Evolutionary conservation across 2,329 filamentous ascomycete genomes (phyloP), one percentile per base, ranked within the genome.

Genomic region (Claviceps paspali): DNA sequence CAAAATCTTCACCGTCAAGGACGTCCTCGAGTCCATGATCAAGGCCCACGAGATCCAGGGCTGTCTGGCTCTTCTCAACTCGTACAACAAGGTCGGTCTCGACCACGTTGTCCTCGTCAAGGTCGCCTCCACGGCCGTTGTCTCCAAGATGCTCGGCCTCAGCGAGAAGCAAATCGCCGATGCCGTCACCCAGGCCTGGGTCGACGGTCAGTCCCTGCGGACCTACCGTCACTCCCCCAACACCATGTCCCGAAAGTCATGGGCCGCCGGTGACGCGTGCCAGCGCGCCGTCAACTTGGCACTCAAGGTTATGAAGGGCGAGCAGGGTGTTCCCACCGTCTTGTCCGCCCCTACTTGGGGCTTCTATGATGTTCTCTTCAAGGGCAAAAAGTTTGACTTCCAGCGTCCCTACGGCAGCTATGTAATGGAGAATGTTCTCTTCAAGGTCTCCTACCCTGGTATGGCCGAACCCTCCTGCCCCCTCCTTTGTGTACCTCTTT

Each of bases 391-490:
- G 63, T 98, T 98, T 59, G 69, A 86, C 61, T 98, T 95, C 73
- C 88, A 96, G 70, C 79, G 91, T 45, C 77, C 80, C 41, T 98
- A 98, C 56, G 88, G 87, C 56, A 93, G 82, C 70, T 98, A 98
- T 62, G 91, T 98, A 48, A 98, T 98, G 91, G 91, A 98, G 76
- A 98, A 96, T 55, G 86, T 98, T 43, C 78, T 98, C 46, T 98
- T 98, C 80, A 98, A 98, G 76, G 91, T 98, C 43, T 98, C 91
- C 32, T 96, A 95, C 61, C 88, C 88, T 55, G 82, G 82, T 85
- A 68, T 58, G 72, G 58, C n/a, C n/a, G n/a, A n/a, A n/a, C n/a
- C n/a, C 11, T 11, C 14, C 12, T 2, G 17, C 34, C 30, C 14
- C 31, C 17, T 18, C 4, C 11, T 37, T n/a, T n/a, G n/a, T n/a